Conservation (phyloP, 2,329 filamentous ascomycete species). For the Colletotrichum simmondsii region DNA sequence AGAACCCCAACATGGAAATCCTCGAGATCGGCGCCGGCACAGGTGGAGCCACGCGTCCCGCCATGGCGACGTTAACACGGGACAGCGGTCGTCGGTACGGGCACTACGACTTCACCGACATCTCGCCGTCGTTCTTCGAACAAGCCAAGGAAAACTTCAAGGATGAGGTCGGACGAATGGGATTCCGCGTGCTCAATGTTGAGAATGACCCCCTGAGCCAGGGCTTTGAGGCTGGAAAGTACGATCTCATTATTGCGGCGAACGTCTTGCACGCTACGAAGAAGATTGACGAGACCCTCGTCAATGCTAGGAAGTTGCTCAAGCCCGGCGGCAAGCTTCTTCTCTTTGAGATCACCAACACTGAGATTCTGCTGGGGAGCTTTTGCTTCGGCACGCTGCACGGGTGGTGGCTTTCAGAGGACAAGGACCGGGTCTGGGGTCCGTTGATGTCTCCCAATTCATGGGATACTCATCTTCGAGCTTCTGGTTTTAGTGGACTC, state of each 20-base stretch:
- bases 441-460: constrained; percentile 39
- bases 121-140: constrained; percentile 50
- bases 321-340: constrained; percentile 45
- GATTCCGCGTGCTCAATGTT: constrained; percentile 48
- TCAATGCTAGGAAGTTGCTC: constrained; percentile 39
- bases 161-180: constrained; percentile 38
- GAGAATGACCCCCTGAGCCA: constrained; percentile 42
- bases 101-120: constrained; percentile 51
- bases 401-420: constrained; percentile 46
- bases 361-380: constrained; percentile 26
- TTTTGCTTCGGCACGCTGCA: constrained; percentile 43
- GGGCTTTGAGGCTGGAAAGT: constrained; percentile 39
- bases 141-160: constrained; percentile 42
- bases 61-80: constrained; percentile 37
- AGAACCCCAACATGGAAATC: constrained; percentile 45
- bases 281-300: constrained; percentile 39
- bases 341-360: constrained; percentile 42
- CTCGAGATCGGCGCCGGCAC: constrained; percentile 51
- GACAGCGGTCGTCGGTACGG: constrained; percentile 21
- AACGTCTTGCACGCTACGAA: constrained; percentile 46
- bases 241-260: constrained; percentile 44
- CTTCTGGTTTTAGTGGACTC: constrained; percentile 36
- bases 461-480: constrained; percentile 37
- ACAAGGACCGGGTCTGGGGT: constrained; percentile 39
- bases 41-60: constrained; percentile 42